Base-by-base conservation (phyloP, 2,329 filamentous ascomycete species). In the Colletotrichum theobromicola region DNA sequence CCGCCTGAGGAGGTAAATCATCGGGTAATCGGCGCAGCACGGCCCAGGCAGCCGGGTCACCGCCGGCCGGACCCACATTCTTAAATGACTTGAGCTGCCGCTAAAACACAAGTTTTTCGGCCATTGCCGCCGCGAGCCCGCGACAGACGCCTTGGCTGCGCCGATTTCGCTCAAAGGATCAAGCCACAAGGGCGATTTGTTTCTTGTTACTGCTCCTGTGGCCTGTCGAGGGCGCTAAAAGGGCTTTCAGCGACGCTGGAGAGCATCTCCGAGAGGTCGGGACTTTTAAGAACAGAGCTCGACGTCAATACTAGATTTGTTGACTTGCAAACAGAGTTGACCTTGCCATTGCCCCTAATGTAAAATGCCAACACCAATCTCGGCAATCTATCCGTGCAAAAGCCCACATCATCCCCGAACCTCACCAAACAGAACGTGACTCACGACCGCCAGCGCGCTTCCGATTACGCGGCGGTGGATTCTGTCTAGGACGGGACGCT, bases 351-450 rank as follows among this genome's bases (percentile, higher is more conserved):
- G 21, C 26, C 53, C 28, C 28, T n/a, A 30, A 60, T 72, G 35
- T 37, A 57, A 7, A 53, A 72, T 58, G 62, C 72, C 62, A 67
- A 60, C 57, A 67, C 62, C 62, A 67, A 67, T 72, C 63, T 72
- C 72, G 72, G 72, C 72, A 72, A 75, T 72, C 72, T 75, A 72
- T 53, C 72, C 68, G 72, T 62, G n/a, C 35, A 12, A 58, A 65
- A 67, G 55, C 63, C 72, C 57, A 63, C 68, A 62, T 67, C 57
- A 46, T 63, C 72, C 68, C 72, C 62, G 21, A 75, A 72, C 68
- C 34, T 75, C 72, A 58, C 62, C 46, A 72, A 63, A 60, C 57
- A 62, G 53, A 74, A 34, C 62, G 57, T 75, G 68, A 75, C 32
- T 75, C 63, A 67, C 42, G 46, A 24, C 57, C 55, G 28, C 72